These are phyloP conservation scores for Trypanosoma vivax DNA, from an alignment of 208 protist species.

Conservation along the genomic window DNA sequence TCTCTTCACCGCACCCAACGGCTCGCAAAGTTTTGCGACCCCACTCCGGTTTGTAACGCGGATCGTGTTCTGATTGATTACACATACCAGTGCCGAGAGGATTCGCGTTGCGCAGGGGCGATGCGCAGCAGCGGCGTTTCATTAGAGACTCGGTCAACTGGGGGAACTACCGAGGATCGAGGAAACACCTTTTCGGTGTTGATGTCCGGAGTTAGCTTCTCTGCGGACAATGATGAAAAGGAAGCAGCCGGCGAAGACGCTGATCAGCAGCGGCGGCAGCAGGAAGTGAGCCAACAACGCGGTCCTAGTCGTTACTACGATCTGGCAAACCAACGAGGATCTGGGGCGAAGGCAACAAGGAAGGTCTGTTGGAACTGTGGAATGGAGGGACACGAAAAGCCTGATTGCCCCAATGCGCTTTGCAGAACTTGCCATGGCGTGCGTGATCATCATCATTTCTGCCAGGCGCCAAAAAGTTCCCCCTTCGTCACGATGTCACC, in stretches of 20 bases:
- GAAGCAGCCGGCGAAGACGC: slow-evolving; percentile 1
- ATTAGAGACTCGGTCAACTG: neutral
- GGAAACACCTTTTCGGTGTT: neutral
- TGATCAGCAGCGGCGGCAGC: neutral
- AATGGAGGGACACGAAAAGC: slow-evolving; percentile 73
- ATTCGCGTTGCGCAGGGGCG: slow-evolving; percentile 21
- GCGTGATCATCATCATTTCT: slow-evolving; percentile 28
- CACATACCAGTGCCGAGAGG: slow-evolving; percentile 45
- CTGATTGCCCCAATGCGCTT: slow-evolving; percentile 64
- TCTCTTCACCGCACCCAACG: slow-evolving; percentile 40
- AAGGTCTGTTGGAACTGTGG: slow-evolving; percentile 86
- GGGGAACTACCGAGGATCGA: neutral
- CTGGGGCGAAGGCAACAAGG: slow-evolving; percentile 13
- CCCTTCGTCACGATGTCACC: slow-evolving; percentile 44
- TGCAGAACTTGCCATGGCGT: slow-evolving; percentile 61
- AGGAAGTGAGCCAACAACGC: neutral
- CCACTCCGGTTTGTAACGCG: slow-evolving; percentile 49
- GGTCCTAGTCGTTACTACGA: slow-evolving; percentile 62
- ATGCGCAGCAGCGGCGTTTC: neutral
- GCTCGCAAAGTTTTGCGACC: slow-evolving; percentile 39
- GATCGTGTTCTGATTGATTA: slow-evolving; percentile 58
- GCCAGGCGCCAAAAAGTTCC: slow-evolving; percentile 23
- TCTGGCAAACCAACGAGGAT: slow-evolving; percentile 19
- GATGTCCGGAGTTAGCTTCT: no score
- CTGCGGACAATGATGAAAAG: neutral